These are phyloP conservation scores for Chlorencoelia australis DNA, from an alignment of 2,329 filamentous ascomycete genomes.

Conservation along the genomic window DNA sequence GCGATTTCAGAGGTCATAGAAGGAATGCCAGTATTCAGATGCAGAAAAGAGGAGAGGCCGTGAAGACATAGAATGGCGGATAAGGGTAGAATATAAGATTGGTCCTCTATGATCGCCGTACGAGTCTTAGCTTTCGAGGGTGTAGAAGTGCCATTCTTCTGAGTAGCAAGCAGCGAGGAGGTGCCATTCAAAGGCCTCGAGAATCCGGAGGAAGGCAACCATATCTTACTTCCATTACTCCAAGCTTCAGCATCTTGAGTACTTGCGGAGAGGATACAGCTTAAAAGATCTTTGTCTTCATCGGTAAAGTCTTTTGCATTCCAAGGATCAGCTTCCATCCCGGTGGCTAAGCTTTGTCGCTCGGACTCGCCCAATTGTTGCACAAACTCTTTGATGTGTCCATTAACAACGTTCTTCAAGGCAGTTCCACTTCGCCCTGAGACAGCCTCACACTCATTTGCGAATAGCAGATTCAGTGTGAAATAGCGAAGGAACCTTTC, in stretches of 20 bases:
- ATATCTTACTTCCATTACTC: slow-evolving; percentile 50
- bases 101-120: slow-evolving; percentile 69
- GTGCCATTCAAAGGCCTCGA: slow-evolving; percentile 3
- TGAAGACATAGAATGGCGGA: slow-evolving; percentile 74
- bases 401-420: slow-evolving; percentile 70
- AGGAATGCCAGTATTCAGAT: slow-evolving; percentile 74
- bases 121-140: slow-evolving; percentile 52
- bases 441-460: slow-evolving; percentile 77
- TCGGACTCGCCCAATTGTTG: slow-evolving; percentile 59
- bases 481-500: slow-evolving; percentile 72
- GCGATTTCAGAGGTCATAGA: slow-evolving; percentile 82
- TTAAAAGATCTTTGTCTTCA: slow-evolving; percentile 47
- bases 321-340: slow-evolving; percentile 76
- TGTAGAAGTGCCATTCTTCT: slow-evolving; percentile 31
- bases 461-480: slow-evolving; percentile 70
- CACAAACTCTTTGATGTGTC: slow-evolving; percentile 74
- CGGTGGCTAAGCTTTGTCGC: slow-evolving; percentile 63
- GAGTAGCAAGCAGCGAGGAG: slow-evolving; percentile 5
- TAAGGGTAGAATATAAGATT: slow-evolving; percentile 75
- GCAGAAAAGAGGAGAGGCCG: slow-evolving; percentile 73
- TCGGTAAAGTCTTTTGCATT: slow-evolving; percentile 65
- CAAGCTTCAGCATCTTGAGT: slow-evolving; percentile 60
- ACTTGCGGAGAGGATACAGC: slow-evolving; percentile 57
- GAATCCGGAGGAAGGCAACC: slow-evolving; percentile 32
- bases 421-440: slow-evolving; percentile 68